A percentile compares a stretch with the other conserved stretches of the same genome.
Conservation (phyloP, 1,284 basidiomycete genomes). For the Leccinum insolens region DNA sequence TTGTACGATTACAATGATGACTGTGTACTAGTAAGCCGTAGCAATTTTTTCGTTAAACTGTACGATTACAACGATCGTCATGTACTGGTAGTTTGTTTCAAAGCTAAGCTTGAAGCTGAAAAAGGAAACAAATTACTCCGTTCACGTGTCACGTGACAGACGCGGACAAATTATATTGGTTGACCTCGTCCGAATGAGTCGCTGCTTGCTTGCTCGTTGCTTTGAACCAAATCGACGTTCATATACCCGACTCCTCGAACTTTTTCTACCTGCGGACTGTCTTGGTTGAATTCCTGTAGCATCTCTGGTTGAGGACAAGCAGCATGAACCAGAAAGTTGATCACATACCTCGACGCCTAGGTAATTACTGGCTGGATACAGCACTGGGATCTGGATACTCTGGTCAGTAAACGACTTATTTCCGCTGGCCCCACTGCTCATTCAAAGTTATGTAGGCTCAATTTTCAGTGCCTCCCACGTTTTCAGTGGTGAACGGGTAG, state of each 20-base stretch:
- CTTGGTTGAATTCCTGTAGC: background rate
- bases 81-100: no score
- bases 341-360: slow-evolving; percentile 42
- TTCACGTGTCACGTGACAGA: slow-evolving; percentile 32
- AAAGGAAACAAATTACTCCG: slow-evolving; percentile 35
- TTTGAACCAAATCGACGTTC: slow-evolving; percentile 1
- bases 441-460: slow-evolving; percentile 44
- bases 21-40: slow-evolving; percentile 8
- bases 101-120: background rate
- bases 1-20: slow-evolving; percentile 9
- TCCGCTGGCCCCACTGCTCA: slow-evolving; percentile 4
- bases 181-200: slow-evolving; percentile 8
- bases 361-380: slow-evolving; percentile 51
- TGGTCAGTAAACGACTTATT: slow-evolving; percentile 36
- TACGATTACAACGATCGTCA: background rate
- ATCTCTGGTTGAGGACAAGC: background rate
- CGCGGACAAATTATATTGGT: slow-evolving; percentile 19
- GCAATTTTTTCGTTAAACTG: background rate
- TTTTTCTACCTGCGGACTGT: background rate
- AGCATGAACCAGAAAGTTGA: slow-evolving; percentile 26
- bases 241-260: background rate
- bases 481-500: slow-evolving; percentile 58
- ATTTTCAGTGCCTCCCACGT: slow-evolving; percentile 66
- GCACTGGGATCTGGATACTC: slow-evolving; percentile 58
- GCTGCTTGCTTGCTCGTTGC: background rate